A percentile compares a stretch with the other conserved stretches of the same genome.
These are phyloP conservation scores for Sporothrix mexicana DNA, from an alignment of 2,329 filamentous ascomycete species.

Conservation along the genomic window DNA sequence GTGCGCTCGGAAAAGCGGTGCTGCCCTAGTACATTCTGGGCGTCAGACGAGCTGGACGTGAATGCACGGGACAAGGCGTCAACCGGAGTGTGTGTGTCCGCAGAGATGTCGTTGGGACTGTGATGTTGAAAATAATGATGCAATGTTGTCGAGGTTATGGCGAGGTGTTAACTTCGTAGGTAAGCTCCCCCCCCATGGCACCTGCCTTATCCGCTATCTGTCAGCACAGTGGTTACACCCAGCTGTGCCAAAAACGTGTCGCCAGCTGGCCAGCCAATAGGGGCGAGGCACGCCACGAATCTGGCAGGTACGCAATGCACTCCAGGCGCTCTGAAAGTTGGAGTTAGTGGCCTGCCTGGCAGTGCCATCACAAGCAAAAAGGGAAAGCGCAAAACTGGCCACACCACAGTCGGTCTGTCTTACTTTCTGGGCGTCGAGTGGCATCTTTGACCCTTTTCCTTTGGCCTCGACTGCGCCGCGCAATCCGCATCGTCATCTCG, in stretches of 20 bases:
- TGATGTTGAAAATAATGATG: neutral
- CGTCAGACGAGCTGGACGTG: no score
- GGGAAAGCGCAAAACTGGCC: conserved; percentile 30
- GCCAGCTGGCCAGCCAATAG: conserved; percentile 11
- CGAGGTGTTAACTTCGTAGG: conserved; percentile 35
- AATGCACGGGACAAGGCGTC: neutral
- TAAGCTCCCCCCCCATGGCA: neutral
- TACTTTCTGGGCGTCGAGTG: conserved; percentile 10
- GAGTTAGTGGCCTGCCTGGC: neutral
- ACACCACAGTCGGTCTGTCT: conserved; percentile 17
- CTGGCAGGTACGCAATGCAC: neutral
- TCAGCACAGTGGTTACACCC: neutral
- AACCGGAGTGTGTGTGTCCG: neutral
- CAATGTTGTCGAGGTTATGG: conserved; percentile 18
- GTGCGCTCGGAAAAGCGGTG: neutral
- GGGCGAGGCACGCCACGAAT: conserved; percentile 6
- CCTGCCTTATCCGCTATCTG: conserved; percentile 27
- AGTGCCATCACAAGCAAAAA: conserved; percentile 30
- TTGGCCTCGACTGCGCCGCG: neutral
- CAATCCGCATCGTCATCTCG: neutral
- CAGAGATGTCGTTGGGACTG: neutral
- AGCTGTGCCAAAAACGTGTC: conserved; percentile 3
- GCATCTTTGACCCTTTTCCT: conserved; percentile 14
- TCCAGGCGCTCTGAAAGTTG: neutral
- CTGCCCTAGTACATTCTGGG: neutral